Percentiles rank a stretch among this genome's conserved stretches.
Conservation (phyloP, 2,329 filamentous ascomycete species). For the Phialophora verrucosa region DNA sequence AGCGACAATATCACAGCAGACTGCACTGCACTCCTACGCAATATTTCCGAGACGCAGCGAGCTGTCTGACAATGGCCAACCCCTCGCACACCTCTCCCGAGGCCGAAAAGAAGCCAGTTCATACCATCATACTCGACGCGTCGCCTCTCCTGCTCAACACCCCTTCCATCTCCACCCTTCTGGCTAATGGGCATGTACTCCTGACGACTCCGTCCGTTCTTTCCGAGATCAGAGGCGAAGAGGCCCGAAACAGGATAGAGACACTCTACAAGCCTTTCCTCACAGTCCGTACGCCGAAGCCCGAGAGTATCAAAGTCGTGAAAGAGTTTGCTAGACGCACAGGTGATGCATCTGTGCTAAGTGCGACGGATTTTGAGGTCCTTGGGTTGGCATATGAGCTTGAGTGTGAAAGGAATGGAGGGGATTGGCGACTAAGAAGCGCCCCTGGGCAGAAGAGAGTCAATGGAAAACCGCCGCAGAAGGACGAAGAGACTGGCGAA, state of each 20-base stretch:
- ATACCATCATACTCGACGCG: constrained; percentile 86
- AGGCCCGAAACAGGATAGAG: constrained; percentile 79
- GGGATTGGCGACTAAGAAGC: constrained; percentile 81
- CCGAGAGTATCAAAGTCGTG: constrained; percentile 78
- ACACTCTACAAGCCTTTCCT: constrained; percentile 86
- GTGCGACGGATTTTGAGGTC: constrained; percentile 85
- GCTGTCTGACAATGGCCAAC: constrained; percentile 3
- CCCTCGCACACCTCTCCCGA: background rate
- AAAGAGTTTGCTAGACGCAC: constrained; percentile 86
- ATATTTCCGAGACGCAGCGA: background rate
- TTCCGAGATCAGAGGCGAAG: constrained; percentile 82
- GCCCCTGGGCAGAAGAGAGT: constrained; percentile 78
- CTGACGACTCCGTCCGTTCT: constrained; percentile 86
- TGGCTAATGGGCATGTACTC: constrained; percentile 75
- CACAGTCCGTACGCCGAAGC: constrained; percentile 73
- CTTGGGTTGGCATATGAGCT: constrained; percentile 91
- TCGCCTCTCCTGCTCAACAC: constrained; percentile 94
- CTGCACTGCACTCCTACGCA: background rate
- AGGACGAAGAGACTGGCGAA: constrained; percentile 39
- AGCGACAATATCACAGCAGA: background rate
- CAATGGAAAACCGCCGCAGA: constrained; percentile 68
- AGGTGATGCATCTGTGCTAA: constrained; percentile 86
- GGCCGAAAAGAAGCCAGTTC: constrained; percentile 66
- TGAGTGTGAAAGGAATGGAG: constrained; percentile 89
- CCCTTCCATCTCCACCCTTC: constrained; percentile 79